These are phyloP conservation scores for Coniella lustricola DNA, from an alignment of 2,329 filamentous ascomycete species.

Conservation along the genomic window DNA sequence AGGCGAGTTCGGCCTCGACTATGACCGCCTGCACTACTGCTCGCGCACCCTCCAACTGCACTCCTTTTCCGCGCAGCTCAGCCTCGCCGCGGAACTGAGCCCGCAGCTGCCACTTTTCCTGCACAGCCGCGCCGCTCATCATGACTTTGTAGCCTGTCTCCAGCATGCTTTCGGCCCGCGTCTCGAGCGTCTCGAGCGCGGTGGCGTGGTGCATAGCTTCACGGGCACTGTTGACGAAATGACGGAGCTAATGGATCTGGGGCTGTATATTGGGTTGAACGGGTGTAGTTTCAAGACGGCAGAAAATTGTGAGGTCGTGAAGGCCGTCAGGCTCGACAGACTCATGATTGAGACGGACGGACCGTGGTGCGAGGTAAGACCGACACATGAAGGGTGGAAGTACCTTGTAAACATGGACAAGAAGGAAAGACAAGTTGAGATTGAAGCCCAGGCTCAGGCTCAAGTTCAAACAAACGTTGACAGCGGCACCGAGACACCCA, in stretches of 20 bases:
- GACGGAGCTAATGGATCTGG: constrained; percentile 68
- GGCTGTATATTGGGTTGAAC: constrained; percentile 89
- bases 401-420: constrained; percentile 45
- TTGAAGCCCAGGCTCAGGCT: constrained; percentile 6
- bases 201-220: constrained; percentile 89
- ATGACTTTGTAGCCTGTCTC: constrained; percentile 73
- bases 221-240: constrained; percentile 85
- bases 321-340: constrained; percentile 66
- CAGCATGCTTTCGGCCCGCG: constrained; percentile 47
- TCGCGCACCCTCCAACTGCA: constrained; percentile 72
- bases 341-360: constrained; percentile 96
- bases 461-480: not conserved
- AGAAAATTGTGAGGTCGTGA: constrained; percentile 82
- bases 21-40: constrained; percentile 82
- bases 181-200: constrained; percentile 61
- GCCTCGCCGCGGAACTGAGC: constrained; percentile 60
- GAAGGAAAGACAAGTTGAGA: constrained; percentile 20
- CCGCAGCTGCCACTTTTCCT: constrained; percentile 83
- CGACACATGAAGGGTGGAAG: constrained; percentile 78
- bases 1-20: constrained; percentile 94
- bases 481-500: not conserved
- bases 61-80: constrained; percentile 77
- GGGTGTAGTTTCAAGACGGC: constrained; percentile 93
- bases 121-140: constrained; percentile 80
- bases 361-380: constrained; percentile 93